Evolutionary conservation across 306 rosid genomes (phyloP).

Genomic region (Canavalia gladiata): DNA sequence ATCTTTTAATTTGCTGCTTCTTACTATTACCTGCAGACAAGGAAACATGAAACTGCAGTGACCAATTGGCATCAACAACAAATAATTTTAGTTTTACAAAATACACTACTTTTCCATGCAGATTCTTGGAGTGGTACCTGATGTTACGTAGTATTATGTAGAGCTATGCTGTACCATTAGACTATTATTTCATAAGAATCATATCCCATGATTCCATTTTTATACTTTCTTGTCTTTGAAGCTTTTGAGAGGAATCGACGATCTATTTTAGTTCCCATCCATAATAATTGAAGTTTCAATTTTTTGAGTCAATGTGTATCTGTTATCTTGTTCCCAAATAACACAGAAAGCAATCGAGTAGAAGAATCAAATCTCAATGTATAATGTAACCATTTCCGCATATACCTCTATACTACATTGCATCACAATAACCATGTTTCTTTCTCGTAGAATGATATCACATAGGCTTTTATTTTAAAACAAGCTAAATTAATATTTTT

Average conservation of each 20-base stretch:
- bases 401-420: too few relatives aligned
- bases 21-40: conserved; percentile 61
- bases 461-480: too few relatives aligned
- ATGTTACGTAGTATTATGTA: conserved; percentile 12
- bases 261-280: conserved; percentile 23
- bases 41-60: conserved; percentile 70
- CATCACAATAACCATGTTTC: too few relatives aligned
- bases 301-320: background rate
- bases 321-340: too few relatives aligned
- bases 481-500: too few relatives aligned
- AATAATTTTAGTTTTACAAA: conserved; percentile 29
- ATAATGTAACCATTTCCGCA: too few relatives aligned
- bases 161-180: conserved; percentile 29
- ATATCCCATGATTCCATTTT: conserved; percentile 47
- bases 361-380: too few relatives aligned
- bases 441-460: too few relatives aligned
- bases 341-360: too few relatives aligned
- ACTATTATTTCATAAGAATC: conserved; percentile 46
- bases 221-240: conserved; percentile 38
- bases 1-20: background rate
- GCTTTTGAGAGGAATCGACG: conserved; percentile 34
- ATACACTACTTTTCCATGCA: background rate
- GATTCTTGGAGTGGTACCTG: background rate
- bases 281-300: conserved; percentile 30
- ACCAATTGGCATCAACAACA: conserved; percentile 42